Conservation (phyloP, 768 basidiomycete genomes). For the Rhodotorula babjevae region DNA sequence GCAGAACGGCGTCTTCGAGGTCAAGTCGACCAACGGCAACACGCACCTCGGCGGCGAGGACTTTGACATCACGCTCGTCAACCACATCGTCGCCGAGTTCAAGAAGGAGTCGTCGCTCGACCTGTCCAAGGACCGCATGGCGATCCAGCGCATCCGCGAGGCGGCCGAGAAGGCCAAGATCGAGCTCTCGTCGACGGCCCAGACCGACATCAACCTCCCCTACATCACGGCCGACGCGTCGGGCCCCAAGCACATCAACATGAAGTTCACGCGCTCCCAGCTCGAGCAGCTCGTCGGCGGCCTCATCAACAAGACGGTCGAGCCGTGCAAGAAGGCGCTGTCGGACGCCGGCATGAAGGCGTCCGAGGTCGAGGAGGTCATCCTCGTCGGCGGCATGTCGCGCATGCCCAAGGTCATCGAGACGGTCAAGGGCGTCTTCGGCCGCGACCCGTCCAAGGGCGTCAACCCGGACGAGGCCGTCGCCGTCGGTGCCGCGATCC, state of each 20-base stretch:
- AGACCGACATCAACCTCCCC: slow-evolving; percentile 95
- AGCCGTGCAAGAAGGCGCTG: slow-evolving; percentile 98
- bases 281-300: slow-evolving; percentile 80
- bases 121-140: slow-evolving; percentile 82
- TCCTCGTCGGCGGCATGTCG: slow-evolving; percentile 96
- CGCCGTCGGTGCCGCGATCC: slow-evolving; percentile 95
- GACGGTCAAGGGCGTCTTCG: slow-evolving; percentile 88
- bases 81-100: slow-evolving; percentile 82
- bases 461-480: slow-evolving; percentile 99
- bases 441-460: slow-evolving; percentile 94
- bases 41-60: slow-evolving; percentile 97
- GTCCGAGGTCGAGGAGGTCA: slow-evolving; percentile 89
- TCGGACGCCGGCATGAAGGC: slow-evolving; percentile 86
- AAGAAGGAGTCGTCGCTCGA: slow-evolving; percentile 85
- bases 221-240: slow-evolving; percentile 95
- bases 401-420: slow-evolving; percentile 95
- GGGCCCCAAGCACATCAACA: slow-evolving; percentile 96
- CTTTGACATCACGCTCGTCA: slow-evolving; percentile 85
- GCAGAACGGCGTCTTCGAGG: slow-evolving; percentile 99
- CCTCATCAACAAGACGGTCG: slow-evolving; percentile 81
- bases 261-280: slow-evolving; percentile 77
- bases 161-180: slow-evolving; percentile 99
- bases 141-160: slow-evolving; percentile 97
- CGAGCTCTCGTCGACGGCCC: slow-evolving; percentile 85
- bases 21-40: slow-evolving; percentile 99